These are phyloP conservation scores for Trichoderma semiorbis DNA, from an alignment of 2,329 filamentous ascomycete genomes.

Conservation along the genomic window DNA sequence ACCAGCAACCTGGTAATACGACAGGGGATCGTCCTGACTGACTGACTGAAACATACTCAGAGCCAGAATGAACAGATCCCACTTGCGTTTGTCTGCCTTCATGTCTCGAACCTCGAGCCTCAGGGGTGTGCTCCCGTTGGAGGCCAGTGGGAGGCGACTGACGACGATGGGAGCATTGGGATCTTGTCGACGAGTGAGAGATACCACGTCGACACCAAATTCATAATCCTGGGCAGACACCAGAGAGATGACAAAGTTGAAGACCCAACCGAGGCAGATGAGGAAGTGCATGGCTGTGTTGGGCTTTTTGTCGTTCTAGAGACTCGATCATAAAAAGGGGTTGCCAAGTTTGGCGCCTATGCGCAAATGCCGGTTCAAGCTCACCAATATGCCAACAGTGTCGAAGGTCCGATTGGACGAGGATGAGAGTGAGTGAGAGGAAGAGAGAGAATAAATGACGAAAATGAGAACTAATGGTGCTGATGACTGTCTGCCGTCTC, in stretches of 20 bases:
- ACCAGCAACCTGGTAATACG: conserved; percentile 79
- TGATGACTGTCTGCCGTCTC: background rate
- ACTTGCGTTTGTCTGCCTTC: conserved; percentile 59
- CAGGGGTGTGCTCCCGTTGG: conserved; percentile 40
- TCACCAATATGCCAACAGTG: background rate
- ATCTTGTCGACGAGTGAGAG: conserved; percentile 40
- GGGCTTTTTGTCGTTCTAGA: background rate
- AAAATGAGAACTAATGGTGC: background rate
- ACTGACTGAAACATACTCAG: conserved; percentile 68
- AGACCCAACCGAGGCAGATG: background rate
- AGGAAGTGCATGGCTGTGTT: background rate
- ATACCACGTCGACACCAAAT: conserved; percentile 47
- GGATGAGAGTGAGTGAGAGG: background rate
- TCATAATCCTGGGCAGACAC: conserved; percentile 39
- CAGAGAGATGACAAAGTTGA: background rate
- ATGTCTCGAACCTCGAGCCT: conserved; percentile 68
- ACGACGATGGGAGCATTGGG: conserved; percentile 39
- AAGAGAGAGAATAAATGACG: background rate
- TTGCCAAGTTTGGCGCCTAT: background rate
- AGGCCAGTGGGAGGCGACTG: conserved; percentile 38
- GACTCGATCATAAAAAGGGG: background rate
- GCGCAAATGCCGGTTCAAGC: background rate
- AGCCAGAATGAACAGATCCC: conserved; percentile 74
- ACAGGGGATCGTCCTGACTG: conserved; percentile 59
- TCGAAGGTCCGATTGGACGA: too few species aligned